Conservation (phyloP, 306 rosid genomes). For the Fagus sylvatica region DNA sequence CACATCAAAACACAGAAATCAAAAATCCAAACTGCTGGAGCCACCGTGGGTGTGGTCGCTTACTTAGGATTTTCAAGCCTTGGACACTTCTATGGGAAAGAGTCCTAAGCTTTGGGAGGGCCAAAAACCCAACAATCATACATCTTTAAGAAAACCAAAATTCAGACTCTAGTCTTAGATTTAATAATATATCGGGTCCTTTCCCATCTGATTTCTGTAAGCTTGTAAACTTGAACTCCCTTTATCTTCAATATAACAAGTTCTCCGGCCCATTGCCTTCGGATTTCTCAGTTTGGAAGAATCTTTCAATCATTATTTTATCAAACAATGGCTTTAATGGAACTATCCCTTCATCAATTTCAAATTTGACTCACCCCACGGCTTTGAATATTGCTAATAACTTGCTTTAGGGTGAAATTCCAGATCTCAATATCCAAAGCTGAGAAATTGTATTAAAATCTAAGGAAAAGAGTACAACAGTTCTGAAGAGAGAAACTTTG, state of each 20-base stretch:
- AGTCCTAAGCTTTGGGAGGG: too few species aligned
- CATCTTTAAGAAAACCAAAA: background rate
- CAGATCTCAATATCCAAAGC: constrained; percentile 44
- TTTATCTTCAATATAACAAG: constrained; percentile 66
- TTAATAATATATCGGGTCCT: constrained; percentile 66
- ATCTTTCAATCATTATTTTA: constrained; percentile 52
- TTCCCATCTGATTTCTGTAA: constrained; percentile 75
- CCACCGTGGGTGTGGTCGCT: too few species aligned
- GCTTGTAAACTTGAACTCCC: constrained; percentile 54
- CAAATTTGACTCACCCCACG: constrained; percentile 61
- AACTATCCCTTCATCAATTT: constrained; percentile 68
- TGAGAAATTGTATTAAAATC: too few species aligned
- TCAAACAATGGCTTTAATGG: constrained; percentile 73
- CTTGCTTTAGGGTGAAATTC: constrained; percentile 70
- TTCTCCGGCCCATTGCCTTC: constrained; percentile 72
- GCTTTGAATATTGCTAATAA: constrained; percentile 73
- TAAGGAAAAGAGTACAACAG: too few species aligned
- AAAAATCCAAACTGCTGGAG: too few species aligned
- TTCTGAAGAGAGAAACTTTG: too few species aligned
- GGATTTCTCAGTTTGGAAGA: constrained; percentile 75
- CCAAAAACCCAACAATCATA: too few species aligned
- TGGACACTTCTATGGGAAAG: too few species aligned
- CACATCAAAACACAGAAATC: too few species aligned
- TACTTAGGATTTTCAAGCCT: too few species aligned
- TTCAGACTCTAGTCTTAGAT: constrained; percentile 67